Conservation (phyloP, 805 yeast species). For the Sugiyamaella smithiae region DNA sequence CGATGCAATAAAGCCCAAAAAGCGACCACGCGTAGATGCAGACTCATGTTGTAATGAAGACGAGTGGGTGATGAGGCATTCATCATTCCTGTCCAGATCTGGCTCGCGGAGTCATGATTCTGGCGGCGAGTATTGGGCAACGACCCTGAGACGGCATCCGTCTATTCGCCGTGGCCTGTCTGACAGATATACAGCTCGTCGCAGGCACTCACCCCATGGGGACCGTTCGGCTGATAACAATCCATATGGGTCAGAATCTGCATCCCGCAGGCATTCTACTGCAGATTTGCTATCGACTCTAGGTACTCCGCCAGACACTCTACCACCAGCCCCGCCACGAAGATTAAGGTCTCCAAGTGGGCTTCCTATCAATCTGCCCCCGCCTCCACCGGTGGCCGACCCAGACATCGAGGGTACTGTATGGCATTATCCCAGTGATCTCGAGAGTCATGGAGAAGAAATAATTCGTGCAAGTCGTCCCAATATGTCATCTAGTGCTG, state of each 20-base stretch:
- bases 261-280: not conserved
- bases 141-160: slow-evolving; percentile 1
- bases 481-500: slow-evolving; percentile 95
- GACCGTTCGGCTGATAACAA: not conserved
- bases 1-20: slow-evolving; percentile 8
- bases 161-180: slow-evolving; percentile 2
- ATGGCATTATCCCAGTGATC: slow-evolving; percentile 99
- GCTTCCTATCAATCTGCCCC: not conserved
- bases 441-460: slow-evolving; percentile 99
- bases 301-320: not conserved
- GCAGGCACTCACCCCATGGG: not conserved
- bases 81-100: not conserved
- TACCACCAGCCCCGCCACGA: not conserved
- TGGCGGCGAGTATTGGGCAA: not conserved
- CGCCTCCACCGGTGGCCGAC: slow-evolving; percentile 59
- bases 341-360: not conserved
- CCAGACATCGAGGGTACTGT: slow-evolving; percentile 98
- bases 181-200: not conserved
- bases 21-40: slow-evolving; percentile 4
- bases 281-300: not conserved
- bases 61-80: slow-evolving; percentile 8
- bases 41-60: slow-evolving; percentile 1
- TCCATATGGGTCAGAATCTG: not conserved
- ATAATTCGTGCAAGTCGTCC: slow-evolving; percentile 69
- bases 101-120: not conserved